Evolutionary conservation across 371 early-diverging fungal species (phyloP).

Genomic region (Nosema muscidifuracis): DNA sequence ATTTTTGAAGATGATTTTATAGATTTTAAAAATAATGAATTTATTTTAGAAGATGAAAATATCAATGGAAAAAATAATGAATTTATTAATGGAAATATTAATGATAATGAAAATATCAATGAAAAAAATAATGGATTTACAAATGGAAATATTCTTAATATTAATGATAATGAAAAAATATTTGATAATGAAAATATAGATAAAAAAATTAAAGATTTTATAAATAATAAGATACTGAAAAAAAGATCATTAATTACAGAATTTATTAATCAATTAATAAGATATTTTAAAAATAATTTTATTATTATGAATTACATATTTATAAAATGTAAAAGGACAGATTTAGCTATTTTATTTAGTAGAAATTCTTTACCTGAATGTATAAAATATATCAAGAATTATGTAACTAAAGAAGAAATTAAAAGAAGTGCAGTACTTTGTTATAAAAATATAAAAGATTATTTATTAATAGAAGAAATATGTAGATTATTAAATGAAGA

Average conservation of each 20-base stretch:
- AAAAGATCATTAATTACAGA: not conserved
- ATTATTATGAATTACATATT: constrained; percentile 19
- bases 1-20: too few species aligned
- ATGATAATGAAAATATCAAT: not conserved
- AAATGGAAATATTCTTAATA: not conserved
- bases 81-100: not conserved
- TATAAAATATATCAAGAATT: constrained; percentile 11
- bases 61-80: not conserved
- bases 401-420: constrained; percentile 9
- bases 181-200: too few species aligned
- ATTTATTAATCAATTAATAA: too few species aligned
- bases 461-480: not conserved
- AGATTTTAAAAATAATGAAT: too few species aligned
- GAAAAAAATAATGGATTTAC: too few species aligned
- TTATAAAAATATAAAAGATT: not conserved
- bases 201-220: not conserved
- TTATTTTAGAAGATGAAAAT: too few species aligned
- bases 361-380: constrained; percentile 3
- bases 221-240: not conserved
- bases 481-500: not conserved
- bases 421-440: not conserved
- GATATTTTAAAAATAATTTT: constrained; percentile 7
- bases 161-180: too few species aligned
- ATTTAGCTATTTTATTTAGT: constrained; percentile 16
- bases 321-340: constrained; percentile 22